Evolutionary conservation across 2,329 filamentous ascomycete genomes (phyloP).

Genomic region (Colletotrichum gigasporum): DNA sequence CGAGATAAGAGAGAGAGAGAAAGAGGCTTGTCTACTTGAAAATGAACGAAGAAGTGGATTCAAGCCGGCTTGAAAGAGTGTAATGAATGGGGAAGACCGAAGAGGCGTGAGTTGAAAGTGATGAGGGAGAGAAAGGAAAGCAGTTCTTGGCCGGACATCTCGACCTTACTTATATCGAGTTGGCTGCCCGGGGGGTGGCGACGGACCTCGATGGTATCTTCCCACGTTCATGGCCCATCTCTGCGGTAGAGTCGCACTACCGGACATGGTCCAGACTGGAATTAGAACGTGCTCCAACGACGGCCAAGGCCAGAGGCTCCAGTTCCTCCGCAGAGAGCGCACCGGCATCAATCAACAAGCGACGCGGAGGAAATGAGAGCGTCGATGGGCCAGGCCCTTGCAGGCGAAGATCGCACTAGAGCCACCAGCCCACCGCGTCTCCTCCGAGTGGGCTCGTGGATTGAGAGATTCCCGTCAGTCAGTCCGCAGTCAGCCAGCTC

Average conservation of each 20-base stretch:
- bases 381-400: slow-evolving; percentile 31
- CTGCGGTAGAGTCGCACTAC: background rate
- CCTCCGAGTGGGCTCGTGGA: slow-evolving; percentile 11
- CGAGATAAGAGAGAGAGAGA: background rate
- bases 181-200: background rate
- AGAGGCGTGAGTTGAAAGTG: slow-evolving; percentile 1
- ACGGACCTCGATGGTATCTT: background rate
- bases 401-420: slow-evolving; percentile 26
- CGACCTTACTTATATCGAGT: slow-evolving; percentile 25
- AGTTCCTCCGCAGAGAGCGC: slow-evolving; percentile 12
- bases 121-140: background rate
- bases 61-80: slow-evolving; percentile 31
- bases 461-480: slow-evolving; percentile 1
- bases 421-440: slow-evolving; percentile 18
- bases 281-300: background rate
- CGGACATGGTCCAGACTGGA: background rate
- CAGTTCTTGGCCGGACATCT: background rate
- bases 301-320: slow-evolving; percentile 1
- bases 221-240: background rate
- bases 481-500: slow-evolving; percentile 1
- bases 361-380: slow-evolving; percentile 30
- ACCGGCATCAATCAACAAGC: slow-evolving; percentile 26
- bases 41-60: slow-evolving; percentile 18
- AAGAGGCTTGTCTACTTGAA: slow-evolving; percentile 24
- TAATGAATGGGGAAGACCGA: slow-evolving; percentile 7